Evolutionary conservation across 1,139 yeast species (phyloP).

Genomic region (Debaryomyces fabryi): DNA sequence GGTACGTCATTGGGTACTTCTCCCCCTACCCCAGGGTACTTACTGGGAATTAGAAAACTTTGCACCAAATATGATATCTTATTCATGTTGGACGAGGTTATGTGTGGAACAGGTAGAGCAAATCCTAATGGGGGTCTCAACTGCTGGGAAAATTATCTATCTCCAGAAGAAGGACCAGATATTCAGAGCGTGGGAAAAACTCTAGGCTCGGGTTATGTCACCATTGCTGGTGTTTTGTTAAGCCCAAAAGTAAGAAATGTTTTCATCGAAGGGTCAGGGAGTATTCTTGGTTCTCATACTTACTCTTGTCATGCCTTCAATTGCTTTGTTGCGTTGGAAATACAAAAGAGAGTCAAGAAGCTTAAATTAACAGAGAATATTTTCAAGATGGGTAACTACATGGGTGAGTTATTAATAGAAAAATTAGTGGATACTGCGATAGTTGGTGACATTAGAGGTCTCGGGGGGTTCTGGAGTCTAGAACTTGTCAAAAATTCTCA

Average conservation of each 20-base stretch:
- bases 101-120: conserved; percentile 64
- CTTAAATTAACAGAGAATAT: conserved; percentile 51
- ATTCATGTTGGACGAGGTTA: conserved; percentile 62
- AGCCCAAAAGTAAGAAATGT: conserved; percentile 52
- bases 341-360: conserved; percentile 53
- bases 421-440: conserved; percentile 34
- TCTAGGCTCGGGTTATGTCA: conserved; percentile 63
- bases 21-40: conserved; percentile 58
- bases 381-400: conserved; percentile 48
- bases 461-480: conserved; percentile 62
- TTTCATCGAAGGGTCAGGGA: conserved; percentile 46
- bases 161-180: conserved; percentile 56
- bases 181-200: conserved; percentile 65
- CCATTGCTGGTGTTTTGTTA: conserved; percentile 61
- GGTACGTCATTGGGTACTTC: conserved; percentile 63
- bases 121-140: conserved; percentile 37
- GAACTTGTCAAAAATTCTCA: conserved; percentile 55
- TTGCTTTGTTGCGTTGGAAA: conserved; percentile 60
- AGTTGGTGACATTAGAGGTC: conserved; percentile 62
- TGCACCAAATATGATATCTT: conserved; percentile 62
- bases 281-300: conserved; percentile 57
- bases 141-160: conserved; percentile 52
- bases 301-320: conserved; percentile 65
- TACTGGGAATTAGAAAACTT: conserved; percentile 53
- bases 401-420: conserved; percentile 45